Evolutionary conservation across 2,329 filamentous ascomycete genomes (phyloP).

Genomic region (Lecanicillium sp.): DNA sequence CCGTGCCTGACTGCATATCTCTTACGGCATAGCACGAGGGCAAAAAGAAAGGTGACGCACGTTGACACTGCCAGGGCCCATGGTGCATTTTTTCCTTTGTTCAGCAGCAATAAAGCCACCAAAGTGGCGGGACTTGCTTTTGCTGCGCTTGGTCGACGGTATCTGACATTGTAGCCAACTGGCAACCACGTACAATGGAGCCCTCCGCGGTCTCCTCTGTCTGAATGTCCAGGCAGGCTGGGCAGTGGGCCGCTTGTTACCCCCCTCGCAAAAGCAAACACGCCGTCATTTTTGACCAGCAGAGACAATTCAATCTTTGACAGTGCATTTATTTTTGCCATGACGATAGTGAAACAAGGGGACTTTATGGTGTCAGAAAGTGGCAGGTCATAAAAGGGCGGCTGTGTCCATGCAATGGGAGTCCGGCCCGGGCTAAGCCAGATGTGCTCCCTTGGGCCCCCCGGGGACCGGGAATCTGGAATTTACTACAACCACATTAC

Average conservation of each 20-base stretch:
- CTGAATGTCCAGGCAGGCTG: not conserved
- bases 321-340: not conserved
- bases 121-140: slow-evolving; percentile 3
- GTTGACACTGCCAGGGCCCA: not conserved
- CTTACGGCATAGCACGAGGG: too few species aligned
- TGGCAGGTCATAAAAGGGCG: not conserved
- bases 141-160: not conserved
- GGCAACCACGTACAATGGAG: not conserved
- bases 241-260: slow-evolving; percentile 3
- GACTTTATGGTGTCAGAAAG: not conserved
- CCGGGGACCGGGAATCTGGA: not conserved
- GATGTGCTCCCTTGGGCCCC: not conserved
- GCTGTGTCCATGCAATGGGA: not conserved
- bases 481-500: not conserved
- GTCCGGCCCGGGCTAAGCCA: not conserved
- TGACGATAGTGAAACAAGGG: not conserved
- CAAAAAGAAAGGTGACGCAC: too few species aligned
- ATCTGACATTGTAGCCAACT: not conserved
- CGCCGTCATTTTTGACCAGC: not conserved
- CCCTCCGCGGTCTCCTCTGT: not conserved
- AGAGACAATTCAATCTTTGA: not conserved
- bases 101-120: not conserved
- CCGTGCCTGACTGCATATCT: too few species aligned
- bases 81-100: slow-evolving; percentile 8
- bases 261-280: slow-evolving; percentile 12